These are phyloP conservation scores for Curvularia lunata DNA, from an alignment of 2,329 filamentous ascomycete genomes.

Conservation along the genomic window DNA sequence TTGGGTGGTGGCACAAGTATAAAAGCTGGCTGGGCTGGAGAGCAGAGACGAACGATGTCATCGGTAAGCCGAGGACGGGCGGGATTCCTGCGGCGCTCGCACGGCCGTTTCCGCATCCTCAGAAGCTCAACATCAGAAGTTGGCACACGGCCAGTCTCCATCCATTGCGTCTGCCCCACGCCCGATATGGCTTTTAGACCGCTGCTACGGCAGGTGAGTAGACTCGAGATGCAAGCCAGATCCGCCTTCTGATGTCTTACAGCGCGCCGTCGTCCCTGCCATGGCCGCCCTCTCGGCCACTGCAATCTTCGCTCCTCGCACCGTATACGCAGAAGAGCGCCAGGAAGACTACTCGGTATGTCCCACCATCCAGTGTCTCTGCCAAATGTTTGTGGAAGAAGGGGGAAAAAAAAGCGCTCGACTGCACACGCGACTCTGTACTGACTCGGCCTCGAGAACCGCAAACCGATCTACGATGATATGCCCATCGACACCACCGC, in stretches of 20 bases:
- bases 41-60: slow-evolving; percentile 22
- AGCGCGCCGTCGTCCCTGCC: slow-evolving; percentile 59
- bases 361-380: background rate
- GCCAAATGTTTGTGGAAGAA: background rate
- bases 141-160: slow-evolving; percentile 22
- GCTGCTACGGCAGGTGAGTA: slow-evolving; percentile 59
- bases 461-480: slow-evolving; percentile 80
- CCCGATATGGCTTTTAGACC: slow-evolving; percentile 60
- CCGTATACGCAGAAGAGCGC: slow-evolving; percentile 57
- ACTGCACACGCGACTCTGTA: background rate
- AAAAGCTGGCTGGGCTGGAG: slow-evolving; percentile 4
- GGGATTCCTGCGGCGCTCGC: slow-evolving; percentile 13
- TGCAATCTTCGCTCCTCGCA: slow-evolving; percentile 55
- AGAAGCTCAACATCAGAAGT: slow-evolving; percentile 33
- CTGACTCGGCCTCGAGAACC: slow-evolving; percentile 31
- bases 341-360: slow-evolving; percentile 30
- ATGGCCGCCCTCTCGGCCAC: slow-evolving; percentile 53
- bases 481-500: slow-evolving; percentile 48
- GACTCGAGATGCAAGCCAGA: too few species aligned
- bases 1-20: slow-evolving; percentile 28
- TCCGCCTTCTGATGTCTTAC: slow-evolving; percentile 19
- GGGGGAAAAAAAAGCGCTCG: background rate
- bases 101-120: slow-evolving; percentile 17
- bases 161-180: slow-evolving; percentile 44
- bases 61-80: slow-evolving; percentile 24